Evolutionary conservation across 371 early-diverging fungal genomes (phyloP).

Genomic region (Chytridium lagenaria): DNA sequence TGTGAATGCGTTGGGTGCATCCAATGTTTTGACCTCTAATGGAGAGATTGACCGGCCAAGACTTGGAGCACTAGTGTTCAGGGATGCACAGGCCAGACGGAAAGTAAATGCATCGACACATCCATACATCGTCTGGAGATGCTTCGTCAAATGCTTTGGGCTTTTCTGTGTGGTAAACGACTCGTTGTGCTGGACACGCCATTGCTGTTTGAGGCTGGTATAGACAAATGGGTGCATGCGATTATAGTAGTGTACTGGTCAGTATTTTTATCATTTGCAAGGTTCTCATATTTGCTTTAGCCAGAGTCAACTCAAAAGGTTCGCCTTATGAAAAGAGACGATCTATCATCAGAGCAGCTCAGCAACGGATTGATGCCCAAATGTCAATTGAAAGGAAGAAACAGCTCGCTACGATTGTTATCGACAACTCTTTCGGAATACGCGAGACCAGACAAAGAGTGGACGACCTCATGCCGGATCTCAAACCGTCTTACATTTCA

Average conservation of each 20-base stretch:
- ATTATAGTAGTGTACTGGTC: slow-evolving; percentile 86
- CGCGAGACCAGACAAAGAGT: slow-evolving; percentile 69
- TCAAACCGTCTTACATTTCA: slow-evolving; percentile 26
- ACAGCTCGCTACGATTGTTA: slow-evolving; percentile 75
- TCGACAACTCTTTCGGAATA: slow-evolving; percentile 81
- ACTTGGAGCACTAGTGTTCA: slow-evolving; percentile 83
- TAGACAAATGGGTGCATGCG: slow-evolving; percentile 72
- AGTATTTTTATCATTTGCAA: slow-evolving; percentile 10
- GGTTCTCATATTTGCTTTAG: slow-evolving; percentile 10
- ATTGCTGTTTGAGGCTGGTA: slow-evolving; percentile 82
- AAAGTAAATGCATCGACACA: slow-evolving; percentile 85
- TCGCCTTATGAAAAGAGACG: slow-evolving; percentile 78
- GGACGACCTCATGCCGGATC: slow-evolving; percentile 26
- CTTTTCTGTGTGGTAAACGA: slow-evolving; percentile 71
- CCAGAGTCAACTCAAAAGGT: slow-evolving; percentile 73
- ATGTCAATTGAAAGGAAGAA: slow-evolving; percentile 80
- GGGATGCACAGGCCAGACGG: slow-evolving; percentile 70
- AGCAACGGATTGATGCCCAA: slow-evolving; percentile 81
- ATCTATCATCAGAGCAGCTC: slow-evolving; percentile 68
- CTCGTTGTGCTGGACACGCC: slow-evolving; percentile 92
- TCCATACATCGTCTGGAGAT: slow-evolving; percentile 80
- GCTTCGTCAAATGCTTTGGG: slow-evolving; percentile 67
- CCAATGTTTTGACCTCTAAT: slow-evolving; percentile 60
- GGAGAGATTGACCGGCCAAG: slow-evolving; percentile 52
- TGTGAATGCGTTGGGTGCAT: slow-evolving; percentile 76